These are phyloP conservation scores for Sarocladium brachiariae DNA, from an alignment of 2,329 filamentous ascomycete genomes.

Conservation along the genomic window DNA sequence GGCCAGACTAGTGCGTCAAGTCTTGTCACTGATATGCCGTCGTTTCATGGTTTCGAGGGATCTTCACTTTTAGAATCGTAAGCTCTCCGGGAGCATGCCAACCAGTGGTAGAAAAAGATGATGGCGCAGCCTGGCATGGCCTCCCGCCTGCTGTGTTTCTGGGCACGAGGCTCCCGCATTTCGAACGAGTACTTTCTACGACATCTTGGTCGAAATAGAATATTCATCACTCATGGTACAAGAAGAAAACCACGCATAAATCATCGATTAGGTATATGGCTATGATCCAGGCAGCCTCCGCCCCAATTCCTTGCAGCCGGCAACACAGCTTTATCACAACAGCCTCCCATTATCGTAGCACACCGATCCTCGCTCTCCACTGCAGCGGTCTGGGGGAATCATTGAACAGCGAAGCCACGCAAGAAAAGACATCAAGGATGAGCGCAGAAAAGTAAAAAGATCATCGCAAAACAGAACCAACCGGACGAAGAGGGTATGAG, in stretches of 20 bases:
- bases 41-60: too few species aligned
- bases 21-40: too few species aligned
- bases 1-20: too few species aligned
- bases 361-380: slow-evolving; percentile 1
- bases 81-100: too few species aligned
- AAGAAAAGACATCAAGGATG: slow-evolving; percentile 9
- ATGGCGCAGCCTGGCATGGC: too few species aligned
- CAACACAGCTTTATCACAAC: not conserved
- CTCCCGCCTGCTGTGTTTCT: too few species aligned
- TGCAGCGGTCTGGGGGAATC: slow-evolving; percentile 17
- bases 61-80: too few species aligned
- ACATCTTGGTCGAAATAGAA: too few species aligned
- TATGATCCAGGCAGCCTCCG: slow-evolving; percentile 9
- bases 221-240: not conserved
- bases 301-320: slow-evolving; percentile 5
- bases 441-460: slow-evolving; percentile 14
- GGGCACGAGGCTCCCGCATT: too few species aligned
- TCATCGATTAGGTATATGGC: slow-evolving; percentile 11
- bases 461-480: slow-evolving; percentile 11
- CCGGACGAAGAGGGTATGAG: not conserved
- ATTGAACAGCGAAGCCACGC: slow-evolving; percentile 12
- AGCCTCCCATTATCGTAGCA: slow-evolving; percentile 1
- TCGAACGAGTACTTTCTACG: too few species aligned
- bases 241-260: not conserved
- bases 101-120: too few species aligned